These are phyloP conservation scores for Atkinsonella hypoxylon DNA, from an alignment of 2,329 filamentous ascomycete species.

Conservation along the genomic window DNA sequence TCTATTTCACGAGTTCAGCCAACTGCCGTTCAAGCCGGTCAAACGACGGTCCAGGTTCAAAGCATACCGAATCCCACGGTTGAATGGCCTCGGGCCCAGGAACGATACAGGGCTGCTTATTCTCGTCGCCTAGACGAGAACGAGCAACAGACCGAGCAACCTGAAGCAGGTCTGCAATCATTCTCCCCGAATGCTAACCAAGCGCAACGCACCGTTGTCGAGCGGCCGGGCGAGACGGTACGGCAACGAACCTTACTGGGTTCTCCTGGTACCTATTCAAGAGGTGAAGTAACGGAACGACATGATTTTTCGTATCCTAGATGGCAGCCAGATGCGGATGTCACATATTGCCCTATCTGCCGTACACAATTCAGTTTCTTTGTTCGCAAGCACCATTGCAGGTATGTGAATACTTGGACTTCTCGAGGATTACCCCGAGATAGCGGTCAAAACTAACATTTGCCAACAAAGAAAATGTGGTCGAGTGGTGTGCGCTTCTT, in stretches of 20 bases:
- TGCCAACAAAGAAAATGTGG: constrained; percentile 63
- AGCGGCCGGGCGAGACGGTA: not conserved
- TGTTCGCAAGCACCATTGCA: constrained; percentile 85
- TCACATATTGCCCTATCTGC: constrained; percentile 77
- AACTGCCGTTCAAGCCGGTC: not conserved
- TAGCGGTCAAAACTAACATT: constrained; percentile 7
- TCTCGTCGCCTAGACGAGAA: not conserved
- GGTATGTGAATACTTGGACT: constrained; percentile 30
- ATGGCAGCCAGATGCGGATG: constrained; percentile 85
- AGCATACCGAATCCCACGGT: not conserved
- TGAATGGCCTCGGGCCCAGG: not conserved
- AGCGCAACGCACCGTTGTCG: not conserved
- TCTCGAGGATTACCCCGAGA: not conserved
- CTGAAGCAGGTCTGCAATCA: not conserved
- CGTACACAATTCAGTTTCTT: constrained; percentile 68
- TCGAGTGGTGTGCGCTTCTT: constrained; percentile 76
- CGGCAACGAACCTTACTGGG: not conserved
- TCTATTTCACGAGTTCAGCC: not conserved
- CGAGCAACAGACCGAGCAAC: not conserved
- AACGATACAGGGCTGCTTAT: not conserved
- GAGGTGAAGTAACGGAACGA: not conserved
- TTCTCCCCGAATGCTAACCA: not conserved
- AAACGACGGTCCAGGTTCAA: not conserved
- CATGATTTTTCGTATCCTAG: constrained; percentile 49
- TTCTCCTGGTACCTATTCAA: not conserved